phyloP scores from a whole-genome alignment of 78 protist species.

The Tieghemostelium lacteum region DNA sequence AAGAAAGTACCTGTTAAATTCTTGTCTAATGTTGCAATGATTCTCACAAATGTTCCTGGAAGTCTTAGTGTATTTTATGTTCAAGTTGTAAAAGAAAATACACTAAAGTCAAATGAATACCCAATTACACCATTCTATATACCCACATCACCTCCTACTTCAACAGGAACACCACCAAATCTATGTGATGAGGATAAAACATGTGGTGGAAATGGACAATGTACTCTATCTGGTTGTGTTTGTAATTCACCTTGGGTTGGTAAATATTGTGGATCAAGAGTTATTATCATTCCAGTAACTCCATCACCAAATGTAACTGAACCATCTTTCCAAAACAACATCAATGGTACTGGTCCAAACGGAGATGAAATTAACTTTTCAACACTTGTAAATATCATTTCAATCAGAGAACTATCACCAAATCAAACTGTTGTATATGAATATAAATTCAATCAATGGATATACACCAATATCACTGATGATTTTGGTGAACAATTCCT shows the following conservation, averaged over 20 bases:
- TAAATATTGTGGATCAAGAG: background rate
- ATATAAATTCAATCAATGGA: background rate
- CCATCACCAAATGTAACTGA: background rate
- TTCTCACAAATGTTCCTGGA: background rate
- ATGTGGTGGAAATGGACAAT: background rate
- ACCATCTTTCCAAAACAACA: background rate
- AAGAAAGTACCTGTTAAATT: background rate
- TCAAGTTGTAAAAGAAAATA: background rate
- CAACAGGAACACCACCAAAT: background rate
- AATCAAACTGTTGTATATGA: background rate
- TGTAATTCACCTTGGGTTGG: constrained; percentile 7
- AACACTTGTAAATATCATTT: background rate
- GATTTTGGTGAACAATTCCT: background rate
- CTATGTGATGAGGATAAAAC: background rate
- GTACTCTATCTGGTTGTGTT: background rate
- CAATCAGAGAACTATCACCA: background rate
- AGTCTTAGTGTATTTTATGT: background rate
- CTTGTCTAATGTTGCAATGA: background rate
- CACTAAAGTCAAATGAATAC: background rate
- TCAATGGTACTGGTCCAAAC: background rate
- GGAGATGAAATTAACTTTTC: background rate
- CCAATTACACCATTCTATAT: background rate
- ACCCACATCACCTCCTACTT: background rate
- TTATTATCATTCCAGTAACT: background rate
- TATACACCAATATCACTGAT: background rate